Percentiles rank a stretch among this genome's conserved stretches.
Evolutionary conservation across 1,284 basidiomycete species (phyloP).

Genomic region (Phellopilus nigrolimitatus): DNA sequence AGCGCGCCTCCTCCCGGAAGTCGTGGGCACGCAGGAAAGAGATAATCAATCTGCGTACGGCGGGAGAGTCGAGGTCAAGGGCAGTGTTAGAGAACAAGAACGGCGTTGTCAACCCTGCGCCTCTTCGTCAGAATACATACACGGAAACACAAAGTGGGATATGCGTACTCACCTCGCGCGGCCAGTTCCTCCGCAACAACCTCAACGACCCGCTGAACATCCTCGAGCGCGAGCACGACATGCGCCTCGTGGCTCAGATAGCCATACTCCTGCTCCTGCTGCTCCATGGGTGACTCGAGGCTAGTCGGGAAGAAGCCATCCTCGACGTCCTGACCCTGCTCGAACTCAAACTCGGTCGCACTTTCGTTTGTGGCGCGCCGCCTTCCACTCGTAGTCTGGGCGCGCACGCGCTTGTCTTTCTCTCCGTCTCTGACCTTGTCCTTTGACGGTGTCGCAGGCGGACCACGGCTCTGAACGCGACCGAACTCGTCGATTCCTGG

Average conservation of each 20-base stretch:
- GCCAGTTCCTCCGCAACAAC: constrained; percentile 69
- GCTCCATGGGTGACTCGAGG: constrained; percentile 23
- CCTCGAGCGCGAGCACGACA: constrained; percentile 70
- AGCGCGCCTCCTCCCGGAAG: constrained; percentile 63
- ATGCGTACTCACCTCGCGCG: constrained; percentile 40
- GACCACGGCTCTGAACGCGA: constrained; percentile 44
- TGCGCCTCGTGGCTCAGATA: constrained; percentile 68
- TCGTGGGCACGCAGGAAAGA: constrained; percentile 58
- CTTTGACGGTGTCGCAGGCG: constrained; percentile 27
- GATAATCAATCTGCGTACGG: constrained; percentile 70
- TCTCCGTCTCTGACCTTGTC: background rate
- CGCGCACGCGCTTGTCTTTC: too few relatives aligned
- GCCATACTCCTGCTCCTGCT: constrained; percentile 53
- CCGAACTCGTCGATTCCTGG: constrained; percentile 60
- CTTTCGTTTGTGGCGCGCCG: constrained; percentile 9
- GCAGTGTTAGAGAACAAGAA: constrained; percentile 86
- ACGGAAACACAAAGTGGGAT: background rate
- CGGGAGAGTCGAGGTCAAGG: constrained; percentile 71
- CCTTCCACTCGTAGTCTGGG: background rate
- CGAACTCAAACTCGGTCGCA: constrained; percentile 9
- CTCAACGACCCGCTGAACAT: constrained; percentile 65
- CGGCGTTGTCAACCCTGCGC: constrained; percentile 74
- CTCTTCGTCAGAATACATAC: background rate
- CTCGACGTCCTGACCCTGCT: constrained; percentile 28
- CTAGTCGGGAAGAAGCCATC: constrained; percentile 35